Evolutionary conservation across 1,284 basidiomycete species (phyloP).

Genomic region (Trichosporon sp.): DNA sequence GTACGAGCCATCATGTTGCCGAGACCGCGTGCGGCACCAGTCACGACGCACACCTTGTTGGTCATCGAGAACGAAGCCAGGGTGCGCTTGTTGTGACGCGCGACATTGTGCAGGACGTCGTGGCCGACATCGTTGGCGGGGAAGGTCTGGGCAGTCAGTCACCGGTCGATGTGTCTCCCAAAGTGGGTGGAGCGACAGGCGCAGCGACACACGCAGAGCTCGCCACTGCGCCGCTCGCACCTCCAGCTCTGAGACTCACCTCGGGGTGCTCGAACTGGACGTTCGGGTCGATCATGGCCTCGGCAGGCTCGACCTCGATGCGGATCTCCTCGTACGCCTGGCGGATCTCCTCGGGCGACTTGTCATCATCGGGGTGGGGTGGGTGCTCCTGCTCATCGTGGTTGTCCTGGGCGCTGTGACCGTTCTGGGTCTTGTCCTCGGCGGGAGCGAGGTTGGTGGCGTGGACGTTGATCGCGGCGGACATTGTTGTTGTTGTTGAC

Average conservation of each 20-base stretch:
- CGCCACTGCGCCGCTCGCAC: not conserved
- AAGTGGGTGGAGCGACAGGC: not conserved
- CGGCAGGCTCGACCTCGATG: constrained; percentile 42
- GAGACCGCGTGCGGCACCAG: constrained; percentile 88
- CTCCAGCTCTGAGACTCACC: constrained; percentile 31
- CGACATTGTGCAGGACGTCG: constrained; percentile 45
- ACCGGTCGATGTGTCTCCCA: not conserved
- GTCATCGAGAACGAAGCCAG: constrained; percentile 52
- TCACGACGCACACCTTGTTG: constrained; percentile 81
- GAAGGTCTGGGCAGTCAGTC: constrained; percentile 23
- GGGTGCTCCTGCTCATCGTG: not conserved
- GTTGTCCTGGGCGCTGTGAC: not conserved
- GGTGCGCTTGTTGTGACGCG: constrained; percentile 48
- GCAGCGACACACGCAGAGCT: not conserved
- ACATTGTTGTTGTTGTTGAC: constrained; percentile 10
- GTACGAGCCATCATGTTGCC: constrained; percentile 87
- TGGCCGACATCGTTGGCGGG: constrained; percentile 47
- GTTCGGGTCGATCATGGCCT: constrained; percentile 42
- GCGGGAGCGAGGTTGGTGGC: not conserved
- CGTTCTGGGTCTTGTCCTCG: not conserved
- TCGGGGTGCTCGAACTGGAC: constrained; percentile 44
- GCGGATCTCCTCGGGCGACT: constrained; percentile 26
- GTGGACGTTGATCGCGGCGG: constrained; percentile 12
- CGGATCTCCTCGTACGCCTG: constrained; percentile 47
- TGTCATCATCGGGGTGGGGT: constrained; percentile 1